Evolutionary conservation across 129 eudicot species (phyloP), one percentile per base, ranked within the genome.

Genomic region (Calendula officinalis): DNA sequence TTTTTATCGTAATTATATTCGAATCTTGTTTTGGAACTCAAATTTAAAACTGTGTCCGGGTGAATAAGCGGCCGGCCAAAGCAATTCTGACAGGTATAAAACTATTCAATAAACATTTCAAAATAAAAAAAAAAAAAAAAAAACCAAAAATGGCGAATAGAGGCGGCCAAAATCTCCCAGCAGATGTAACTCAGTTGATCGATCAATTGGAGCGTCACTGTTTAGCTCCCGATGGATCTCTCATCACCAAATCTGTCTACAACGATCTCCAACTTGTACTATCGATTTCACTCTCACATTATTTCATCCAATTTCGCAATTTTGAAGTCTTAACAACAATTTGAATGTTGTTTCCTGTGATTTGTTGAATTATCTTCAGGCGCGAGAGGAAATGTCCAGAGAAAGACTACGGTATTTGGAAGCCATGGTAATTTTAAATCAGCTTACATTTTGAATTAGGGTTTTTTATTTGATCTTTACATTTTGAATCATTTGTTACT

Each of bases 191-290:
- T 9, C 91, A 85, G 49, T 80, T 92, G 48, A 75, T 94, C 55
- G 99, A 94, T 56, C 99, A 94, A 77, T 80, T 94, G 60, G 99
- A 94, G 57, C 91, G 96, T 58, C 94, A 85, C 59, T 85, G 90
- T 53, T 75, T 89, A 68, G 94, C 96, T 27, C 88, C 96, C 17
- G 96, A 89, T 70, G 94, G 89, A 56, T 89, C 96, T 17, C 94
- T 89, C 67, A 73, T 89, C 74, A 77, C 94, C 73, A 89, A 89
- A 78, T 85, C 96, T 48, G 62, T 86, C 30, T 73, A 56, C 75
- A 72, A 63, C 80, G 94, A 89, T 89, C 94, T 85, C 69, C 94
- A 85, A 69, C 78, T 75, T 48, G 96, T 89, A 82, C 22, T 11
- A 52, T 39, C 17, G 3, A 41, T 58, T 54, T 17, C 11, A 56